These are phyloP conservation scores for Vigna radiata DNA, from an alignment of 306 rosid genomes.

Conservation along the genomic window DNA sequence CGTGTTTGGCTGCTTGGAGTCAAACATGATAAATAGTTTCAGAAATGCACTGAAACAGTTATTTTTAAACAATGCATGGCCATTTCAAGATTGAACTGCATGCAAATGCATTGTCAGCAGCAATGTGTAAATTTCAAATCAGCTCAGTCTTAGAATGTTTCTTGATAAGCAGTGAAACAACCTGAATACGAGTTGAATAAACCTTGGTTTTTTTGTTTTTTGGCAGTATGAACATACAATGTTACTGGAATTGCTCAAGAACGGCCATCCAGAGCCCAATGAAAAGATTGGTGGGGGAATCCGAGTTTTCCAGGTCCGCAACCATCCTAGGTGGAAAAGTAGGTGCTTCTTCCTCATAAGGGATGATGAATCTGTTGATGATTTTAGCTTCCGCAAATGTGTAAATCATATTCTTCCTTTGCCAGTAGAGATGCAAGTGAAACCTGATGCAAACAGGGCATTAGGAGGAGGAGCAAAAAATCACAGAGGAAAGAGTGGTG, in stretches of 20 bases:
- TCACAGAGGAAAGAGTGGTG: conserved; percentile 54
- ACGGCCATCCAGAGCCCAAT: conserved; percentile 72
- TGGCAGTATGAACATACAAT: conserved; percentile 77
- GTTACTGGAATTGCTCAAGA: conserved; percentile 75
- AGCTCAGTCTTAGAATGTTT: background rate
- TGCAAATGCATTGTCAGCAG: background rate
- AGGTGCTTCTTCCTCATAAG: conserved; percentile 84
- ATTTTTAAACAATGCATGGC: no score
- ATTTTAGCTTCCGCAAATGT: conserved; percentile 93
- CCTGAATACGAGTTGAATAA: background rate
- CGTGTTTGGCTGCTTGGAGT: background rate
- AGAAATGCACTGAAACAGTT: no score
- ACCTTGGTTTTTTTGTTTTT: conserved; percentile 13
- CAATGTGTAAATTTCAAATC: no score
- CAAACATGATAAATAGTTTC: no score
- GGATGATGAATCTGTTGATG: conserved; percentile 69
- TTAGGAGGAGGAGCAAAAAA: conserved; percentile 57
- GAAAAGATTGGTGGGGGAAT: conserved; percentile 68
- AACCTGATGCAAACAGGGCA: conserved; percentile 57
- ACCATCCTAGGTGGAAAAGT: conserved; percentile 77
- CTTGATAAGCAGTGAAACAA: conserved; percentile 4
- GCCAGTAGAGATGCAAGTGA: conserved; percentile 75
- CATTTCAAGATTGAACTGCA: background rate
- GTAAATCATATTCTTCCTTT: conserved; percentile 79
- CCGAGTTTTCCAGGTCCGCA: conserved; percentile 66